Base-by-base conservation (phyloP, 2,329 filamentous ascomycete genomes). In the Cladosporium cucumerinum region DNA sequence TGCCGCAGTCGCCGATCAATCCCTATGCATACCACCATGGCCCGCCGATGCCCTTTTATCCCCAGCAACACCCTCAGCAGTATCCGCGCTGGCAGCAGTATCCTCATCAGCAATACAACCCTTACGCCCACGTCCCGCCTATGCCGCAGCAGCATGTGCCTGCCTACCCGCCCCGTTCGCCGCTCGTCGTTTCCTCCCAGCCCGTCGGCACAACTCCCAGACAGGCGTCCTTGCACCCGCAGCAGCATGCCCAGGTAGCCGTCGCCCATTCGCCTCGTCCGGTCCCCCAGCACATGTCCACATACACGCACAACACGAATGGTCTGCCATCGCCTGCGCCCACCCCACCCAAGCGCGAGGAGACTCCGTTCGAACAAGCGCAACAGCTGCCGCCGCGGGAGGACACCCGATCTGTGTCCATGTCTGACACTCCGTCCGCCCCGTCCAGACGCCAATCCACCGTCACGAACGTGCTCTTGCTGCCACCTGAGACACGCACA, bases 151-250 rank as follows among this genome's bases (percentile, higher is more conserved):
- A 75, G 70, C 78, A 78, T 69, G 60, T 66, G 52, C 75, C 74
- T 59, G 74, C 72, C 62, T 78, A 78, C 67, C 73, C 73, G 48
- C 72, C 73, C 39, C 69, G 73, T 67, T 80, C 78, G 63, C 80
- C 80, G 12, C 75, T 82, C 54, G 77, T 82, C 14, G 80, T 82
- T 30, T 80, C 78, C 48, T 81, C 80, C n/a, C 78, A 81, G 64
- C 78, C 76, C 26, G 77, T 79, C 70, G 73, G 74, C 75, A 83
- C 85, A 71, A 72, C 76, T 26, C 76, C 76, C 63, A 77, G 77
- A 65, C 69, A 74, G 39, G 69, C 76, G 61, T 66, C 67, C 30
- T 66, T 66, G 68, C 63, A 65, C 26, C 67, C 63, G 11, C 60
- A 57, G 30, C 65, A 69, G 54, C 67, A 63, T n/a, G 48, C 32